Conservation (phyloP, 2,329 filamentous ascomycete species). For the Aspergillus ruber region DNA sequence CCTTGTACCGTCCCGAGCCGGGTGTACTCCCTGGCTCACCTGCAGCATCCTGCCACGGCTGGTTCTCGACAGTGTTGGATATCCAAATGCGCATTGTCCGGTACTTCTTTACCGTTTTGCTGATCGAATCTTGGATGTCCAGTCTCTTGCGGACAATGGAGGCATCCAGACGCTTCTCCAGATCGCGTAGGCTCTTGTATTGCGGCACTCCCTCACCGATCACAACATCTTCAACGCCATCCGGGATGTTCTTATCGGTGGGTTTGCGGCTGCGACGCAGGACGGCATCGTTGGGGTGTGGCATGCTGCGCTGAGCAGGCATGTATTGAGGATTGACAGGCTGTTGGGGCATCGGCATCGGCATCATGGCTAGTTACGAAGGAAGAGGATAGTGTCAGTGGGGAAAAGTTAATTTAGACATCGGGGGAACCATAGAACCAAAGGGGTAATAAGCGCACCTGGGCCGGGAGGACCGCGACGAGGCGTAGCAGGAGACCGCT, state of each 20-base stretch:
- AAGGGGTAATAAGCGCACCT: conserved; percentile 24
- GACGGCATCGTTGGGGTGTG: conserved; percentile 42
- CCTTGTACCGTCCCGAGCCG: conserved; percentile 56
- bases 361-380: conserved; percentile 22
- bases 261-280: conserved; percentile 82
- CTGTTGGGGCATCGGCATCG: conserved; percentile 32
- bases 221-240: conserved; percentile 75
- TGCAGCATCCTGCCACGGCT: conserved; percentile 87
- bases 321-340: conserved; percentile 33
- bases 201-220: conserved; percentile 74
- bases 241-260: conserved; percentile 89
- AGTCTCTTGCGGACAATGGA: conserved; percentile 90
- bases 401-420: conserved; percentile 1
- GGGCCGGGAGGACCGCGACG: conserved; percentile 33
- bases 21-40: conserved; percentile 54
- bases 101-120: conserved; percentile 68
- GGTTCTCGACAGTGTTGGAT: conserved; percentile 87
- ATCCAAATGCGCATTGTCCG: conserved; percentile 90
- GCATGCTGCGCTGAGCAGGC: conserved; percentile 30
- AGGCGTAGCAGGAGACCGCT: conserved; percentile 38
- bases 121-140: conserved; percentile 78
- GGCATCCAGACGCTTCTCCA: conserved; percentile 83
- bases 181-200: conserved; percentile 76
- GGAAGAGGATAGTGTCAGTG: not conserved
- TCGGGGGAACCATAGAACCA: conserved; percentile 6